Evolutionary conservation across 1,284 basidiomycete species (phyloP), one percentile per base, ranked within the genome.

Genomic region (Athelia sp.): DNA sequence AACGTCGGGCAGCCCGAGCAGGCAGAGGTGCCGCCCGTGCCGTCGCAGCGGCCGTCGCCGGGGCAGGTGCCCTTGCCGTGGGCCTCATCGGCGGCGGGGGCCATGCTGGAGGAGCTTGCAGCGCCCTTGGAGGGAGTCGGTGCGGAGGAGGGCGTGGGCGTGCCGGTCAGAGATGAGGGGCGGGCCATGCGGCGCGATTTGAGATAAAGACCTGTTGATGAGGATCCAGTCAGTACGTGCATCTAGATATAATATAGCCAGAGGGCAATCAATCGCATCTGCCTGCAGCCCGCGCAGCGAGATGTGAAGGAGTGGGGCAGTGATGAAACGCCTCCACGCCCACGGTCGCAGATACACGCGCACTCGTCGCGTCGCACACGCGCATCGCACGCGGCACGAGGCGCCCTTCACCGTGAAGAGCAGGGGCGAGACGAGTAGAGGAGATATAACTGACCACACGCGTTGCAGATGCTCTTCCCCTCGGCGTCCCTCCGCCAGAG

Each of bases 1-100:
- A 84, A 93, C 36, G 93, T 93, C 11, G 94, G 94, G 67, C 94
- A 97, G 40, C 94, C 94, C 56, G 87, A 82, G 66, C 94, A 98
- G 54, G 90, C 87, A 52, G 82, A 83, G 57, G 91, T 85, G 52
- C 94, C 94, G 59, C 94, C 94, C 24, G 90, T 93, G 54, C 94
- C 94, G 70, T 98, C 92, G 70, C 94, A 98, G 57, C 90, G 82
- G 34, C 94, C 94, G 69, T 95, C 94, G 51, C 94, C 94, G 4
- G 94, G 94, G 67, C 94, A 98, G 17, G 93, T 93, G 45, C 93
- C 90, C 45, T 75, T 74, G 52, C 54, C 66, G 67, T 49, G 57
- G 56, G 9, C 6, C 4, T 40, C 15, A 40, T 6, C 8, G 6
- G 36, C 4, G n/a, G n/a, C 36, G 6, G 15, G 36, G n/a, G n/a